phyloP scores from a whole-genome alignment of 2,329 filamentous ascomycete genomes.

The Seiridium cupressi region DNA sequence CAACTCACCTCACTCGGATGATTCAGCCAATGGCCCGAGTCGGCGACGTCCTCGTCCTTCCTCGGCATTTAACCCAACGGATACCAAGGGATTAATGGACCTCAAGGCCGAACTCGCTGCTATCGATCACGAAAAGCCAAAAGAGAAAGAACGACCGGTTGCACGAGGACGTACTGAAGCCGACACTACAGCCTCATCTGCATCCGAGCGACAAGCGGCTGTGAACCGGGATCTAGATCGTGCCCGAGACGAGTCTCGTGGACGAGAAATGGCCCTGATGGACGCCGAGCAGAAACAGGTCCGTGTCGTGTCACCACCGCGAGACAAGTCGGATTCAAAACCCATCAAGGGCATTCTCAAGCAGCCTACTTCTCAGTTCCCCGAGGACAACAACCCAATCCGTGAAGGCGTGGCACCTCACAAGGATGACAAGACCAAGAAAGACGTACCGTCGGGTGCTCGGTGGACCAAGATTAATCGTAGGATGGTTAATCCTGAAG shows the following conservation, averaged over 20 bases:
- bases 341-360: conserved; percentile 84
- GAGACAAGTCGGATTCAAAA: conserved; percentile 62
- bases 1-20: conserved; percentile 36
- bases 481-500: conserved; percentile 84
- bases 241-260: conserved; percentile 32
- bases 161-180: conserved; percentile 13
- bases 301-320: conserved; percentile 73
- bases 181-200: conserved; percentile 11
- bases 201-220: conserved; percentile 4
- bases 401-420: conserved; percentile 91
- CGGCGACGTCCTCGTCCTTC: conserved; percentile 37
- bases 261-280: conserved; percentile 36
- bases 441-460: conserved; percentile 74
- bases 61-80: conserved; percentile 50
- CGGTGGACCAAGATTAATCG: conserved; percentile 93
- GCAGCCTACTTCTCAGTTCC: conserved; percentile 77
- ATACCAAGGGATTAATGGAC: conserved; percentile 47
- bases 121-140: conserved; percentile 28
- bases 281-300: conserved; percentile 42
- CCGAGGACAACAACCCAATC: conserved; percentile 79
- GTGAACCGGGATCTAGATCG: conserved; percentile 13
- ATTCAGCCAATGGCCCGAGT: conserved; percentile 32
- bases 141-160: conserved; percentile 14
- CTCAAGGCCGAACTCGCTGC: conserved; percentile 50
- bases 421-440: conserved; percentile 75